Evolutionary conservation across 495 filamentous ascomycete genomes (phyloP), one percentile per base, ranked within the genome.

Genomic region (Hypoxylon lenormandii): DNA sequence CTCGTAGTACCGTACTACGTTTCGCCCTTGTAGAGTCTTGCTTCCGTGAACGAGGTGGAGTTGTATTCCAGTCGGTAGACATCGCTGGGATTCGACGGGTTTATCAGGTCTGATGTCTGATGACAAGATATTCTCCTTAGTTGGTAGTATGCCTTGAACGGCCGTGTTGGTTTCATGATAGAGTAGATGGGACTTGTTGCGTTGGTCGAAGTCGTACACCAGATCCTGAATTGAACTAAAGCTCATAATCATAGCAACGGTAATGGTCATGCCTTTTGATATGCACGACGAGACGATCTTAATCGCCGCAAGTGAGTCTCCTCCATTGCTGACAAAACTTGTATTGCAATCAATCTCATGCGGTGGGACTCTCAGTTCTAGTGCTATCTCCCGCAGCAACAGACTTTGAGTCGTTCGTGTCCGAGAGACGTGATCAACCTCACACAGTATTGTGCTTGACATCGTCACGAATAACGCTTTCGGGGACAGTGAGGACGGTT

Each of bases 1-100:
- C 22, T 62, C 50, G 37, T 47, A 40, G 48, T 48, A 58, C 4
- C 11, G 26, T 36, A 64, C 46, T 3, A 64, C 42, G n/a, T 56
- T 64, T 40, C 22, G 7, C 3, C 60, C 60, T 5, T 19, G 28
- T 30, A 12, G 48, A 13, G 19, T 28, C 19, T 28, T 28, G 22
- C 19, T 30, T 8, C 19, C 48, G 48, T 52, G 48, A n/a, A 52
- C 30, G 12, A 52, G 30, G 7, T 10, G 18, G 2, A 52, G 48
- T 52, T 52, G 48, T 16, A 30, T 26, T 3, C 12, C 23, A 4
- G 48, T 52, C 37, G 30, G 30, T 5, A 33, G 30, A 33, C 30
- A 33, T 33, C 30, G 30, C 30, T 33, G 30, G 30, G 30, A 10
- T 10, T 33, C 30, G 30, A 33, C 10, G 30, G 30, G 30, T 10